Base-by-base conservation (phyloP, 163 green algal genomes). In the Scenedesmus sp. region DNA sequence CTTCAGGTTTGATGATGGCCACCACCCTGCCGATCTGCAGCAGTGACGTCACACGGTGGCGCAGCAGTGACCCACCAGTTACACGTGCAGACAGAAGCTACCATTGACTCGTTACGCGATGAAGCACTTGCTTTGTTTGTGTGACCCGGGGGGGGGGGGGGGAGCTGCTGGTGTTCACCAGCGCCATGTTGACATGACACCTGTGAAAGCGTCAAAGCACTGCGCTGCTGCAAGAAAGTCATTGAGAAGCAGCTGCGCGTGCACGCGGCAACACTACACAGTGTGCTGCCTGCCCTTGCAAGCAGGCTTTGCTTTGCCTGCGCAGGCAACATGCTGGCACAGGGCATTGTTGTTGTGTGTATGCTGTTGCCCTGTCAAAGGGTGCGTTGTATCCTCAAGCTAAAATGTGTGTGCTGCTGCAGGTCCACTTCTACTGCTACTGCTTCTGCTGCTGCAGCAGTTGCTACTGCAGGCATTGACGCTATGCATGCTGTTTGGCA, bases 11-110 rank as follows among this genome's bases (percentile, higher is more conserved):
- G 1, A 89, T 20, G 37, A 95, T 93, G 9, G 91, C 79, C 46
- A 70, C 65, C 2, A 95, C 91, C 80, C 91, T 91, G 37, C 89
- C 90, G 30, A 94, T 90, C 93, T 95, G 90, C 72, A 80, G 20
- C 7, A 26, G 83, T 40, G 26, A 5, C 68, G 13, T 15, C 0
- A 6, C 44, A 49, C 2, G 10, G 30, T 46, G 15, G 44, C 16
- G 0, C 46, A 76, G 0, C 46, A 76, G 0, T 70, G 56, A 10
- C 7, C 46, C 46, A 56, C 56, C 49, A 13, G 49, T 56, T 2
- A 56, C 12, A 13, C 12, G 49, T 0, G 10, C 49, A 20, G 49
- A 56, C 12, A 12, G 7, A 56, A 56, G 49, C 49, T 56, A 56
- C 9, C 49, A n/a, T n/a, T n/a, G n/a, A n/a, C n/a, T n/a, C n/a